phyloP scores from a whole-genome alignment of 1,139 yeast species.

The Hansenula sp. region DNA sequence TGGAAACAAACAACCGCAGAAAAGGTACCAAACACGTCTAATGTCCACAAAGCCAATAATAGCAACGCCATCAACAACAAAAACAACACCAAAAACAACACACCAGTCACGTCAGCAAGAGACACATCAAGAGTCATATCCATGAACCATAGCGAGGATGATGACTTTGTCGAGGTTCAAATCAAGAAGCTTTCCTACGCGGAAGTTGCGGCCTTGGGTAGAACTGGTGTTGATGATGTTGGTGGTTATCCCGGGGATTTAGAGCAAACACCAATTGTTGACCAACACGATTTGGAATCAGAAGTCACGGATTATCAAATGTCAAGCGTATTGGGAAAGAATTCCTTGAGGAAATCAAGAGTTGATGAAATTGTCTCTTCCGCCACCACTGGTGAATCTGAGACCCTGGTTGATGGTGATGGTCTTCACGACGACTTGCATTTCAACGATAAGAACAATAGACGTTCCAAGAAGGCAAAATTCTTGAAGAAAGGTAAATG shows the following conservation, averaged over 20 bases:
- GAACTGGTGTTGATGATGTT: not conserved
- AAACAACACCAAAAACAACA: not conserved
- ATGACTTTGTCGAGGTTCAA: not conserved
- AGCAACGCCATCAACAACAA: not conserved
- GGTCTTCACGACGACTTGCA: conserved; percentile 3
- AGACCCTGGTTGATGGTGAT: not conserved
- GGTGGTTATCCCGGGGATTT: too few relatives aligned
- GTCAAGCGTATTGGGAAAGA: conserved; percentile 7
- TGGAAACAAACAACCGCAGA: not conserved
- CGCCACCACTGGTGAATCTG: not conserved
- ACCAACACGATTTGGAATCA: conserved; percentile 10
- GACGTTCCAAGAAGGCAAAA: conserved; percentile 12
- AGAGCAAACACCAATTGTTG: conserved; percentile 1
- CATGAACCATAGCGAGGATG: not conserved
- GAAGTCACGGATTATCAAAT: conserved; percentile 16
- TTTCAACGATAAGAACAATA: conserved; percentile 10
- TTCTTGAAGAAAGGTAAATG: conserved; percentile 7
- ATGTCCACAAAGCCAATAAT: not conserved
- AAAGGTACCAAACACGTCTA: not conserved
- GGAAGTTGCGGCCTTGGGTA: conserved; percentile 1
- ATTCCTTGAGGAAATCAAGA: not conserved
- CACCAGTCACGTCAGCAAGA: too few relatives aligned
- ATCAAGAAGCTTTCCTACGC: not conserved
- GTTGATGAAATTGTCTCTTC: not conserved
- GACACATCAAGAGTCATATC: not conserved